Conservation (phyloP, 73 alveolate species). For the Paramecium pentaurelia region DNA sequence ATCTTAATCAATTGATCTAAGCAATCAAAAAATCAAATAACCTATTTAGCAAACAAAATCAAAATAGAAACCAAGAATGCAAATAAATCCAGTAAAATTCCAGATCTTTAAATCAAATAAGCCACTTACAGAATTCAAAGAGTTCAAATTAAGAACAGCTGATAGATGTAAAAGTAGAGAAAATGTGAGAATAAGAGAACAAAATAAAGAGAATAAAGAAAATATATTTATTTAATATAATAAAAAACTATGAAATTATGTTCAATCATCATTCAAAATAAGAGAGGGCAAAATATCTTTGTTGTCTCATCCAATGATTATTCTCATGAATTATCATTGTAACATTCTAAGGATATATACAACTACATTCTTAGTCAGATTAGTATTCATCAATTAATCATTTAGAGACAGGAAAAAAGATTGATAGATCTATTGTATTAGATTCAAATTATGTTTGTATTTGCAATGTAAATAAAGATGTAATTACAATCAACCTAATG, state of each 20-base stretch:
- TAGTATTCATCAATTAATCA: neutral
- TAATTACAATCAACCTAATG: neutral
- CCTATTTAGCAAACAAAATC: neutral
- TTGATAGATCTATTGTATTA: slow-evolving; percentile 17
- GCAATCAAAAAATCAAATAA: neutral
- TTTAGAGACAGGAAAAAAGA: slow-evolving; percentile 31
- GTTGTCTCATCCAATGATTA: slow-evolving; percentile 37
- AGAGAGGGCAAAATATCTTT: slow-evolving; percentile 34
- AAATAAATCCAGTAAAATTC: neutral
- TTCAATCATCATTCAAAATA: slow-evolving; percentile 16
- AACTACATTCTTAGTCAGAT: neutral
- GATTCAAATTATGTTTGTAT: slow-evolving; percentile 37
- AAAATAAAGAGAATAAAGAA: neutral
- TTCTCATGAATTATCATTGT: slow-evolving; percentile 22
- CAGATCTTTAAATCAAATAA: neutral
- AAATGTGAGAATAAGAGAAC: neutral
- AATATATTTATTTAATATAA: neutral
- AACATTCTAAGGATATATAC: slow-evolving; percentile 7
- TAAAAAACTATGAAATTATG: slow-evolving; percentile 34
- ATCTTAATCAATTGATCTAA: neutral
- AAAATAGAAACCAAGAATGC: neutral
- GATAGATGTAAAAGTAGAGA: slow-evolving; percentile 4
- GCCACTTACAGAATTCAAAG: slow-evolving; percentile 35
- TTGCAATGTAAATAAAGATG: slow-evolving; percentile 20
- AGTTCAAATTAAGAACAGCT: slow-evolving; percentile 19